Evolutionary conservation across 2,329 filamentous ascomycete genomes (phyloP).

Genomic region (Talaromyces albobiverticillius): DNA sequence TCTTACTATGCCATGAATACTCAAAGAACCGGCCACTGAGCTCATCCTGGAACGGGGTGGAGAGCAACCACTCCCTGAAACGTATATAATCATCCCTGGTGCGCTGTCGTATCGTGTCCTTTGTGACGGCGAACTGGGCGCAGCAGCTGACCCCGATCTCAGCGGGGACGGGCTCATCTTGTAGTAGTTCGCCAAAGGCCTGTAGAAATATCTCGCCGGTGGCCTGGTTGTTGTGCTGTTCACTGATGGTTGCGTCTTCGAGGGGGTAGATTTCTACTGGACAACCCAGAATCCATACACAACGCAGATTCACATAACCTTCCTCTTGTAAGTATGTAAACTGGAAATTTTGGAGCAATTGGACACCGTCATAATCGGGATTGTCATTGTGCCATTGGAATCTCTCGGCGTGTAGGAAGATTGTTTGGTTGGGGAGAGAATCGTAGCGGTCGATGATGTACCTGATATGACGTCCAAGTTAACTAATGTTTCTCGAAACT

Average conservation of each 20-base stretch:
- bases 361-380: conserved; percentile 40
- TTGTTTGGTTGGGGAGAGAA: conserved; percentile 46
- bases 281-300: conserved; percentile 51
- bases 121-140: conserved; percentile 54
- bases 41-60: conserved; percentile 46
- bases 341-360: conserved; percentile 43
- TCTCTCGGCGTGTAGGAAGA: conserved; percentile 51
- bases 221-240: conserved; percentile 13
- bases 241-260: conserved; percentile 2
- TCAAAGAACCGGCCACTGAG: conserved; percentile 52
- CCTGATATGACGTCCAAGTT: not conserved
- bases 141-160: conserved; percentile 55
- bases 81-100: conserved; percentile 47
- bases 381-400: conserved; percentile 52
- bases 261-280: conserved; percentile 45
- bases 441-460: conserved; percentile 54
- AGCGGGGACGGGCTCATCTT: conserved; percentile 21
- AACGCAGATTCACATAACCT: conserved; percentile 53
- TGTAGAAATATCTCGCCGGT: conserved; percentile 27
- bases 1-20: conserved; percentile 48
- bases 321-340: conserved; percentile 38
- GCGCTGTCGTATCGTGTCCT: conserved; percentile 47
- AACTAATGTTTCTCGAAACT: not conserved
- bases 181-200: conserved; percentile 21
- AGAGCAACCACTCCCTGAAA: conserved; percentile 52